A percentile compares a stretch with the other conserved stretches of the same genome.
Evolutionary conservation across 176 grass and related monocot genomes (phyloP).

Genomic region (Secale cereale): DNA sequence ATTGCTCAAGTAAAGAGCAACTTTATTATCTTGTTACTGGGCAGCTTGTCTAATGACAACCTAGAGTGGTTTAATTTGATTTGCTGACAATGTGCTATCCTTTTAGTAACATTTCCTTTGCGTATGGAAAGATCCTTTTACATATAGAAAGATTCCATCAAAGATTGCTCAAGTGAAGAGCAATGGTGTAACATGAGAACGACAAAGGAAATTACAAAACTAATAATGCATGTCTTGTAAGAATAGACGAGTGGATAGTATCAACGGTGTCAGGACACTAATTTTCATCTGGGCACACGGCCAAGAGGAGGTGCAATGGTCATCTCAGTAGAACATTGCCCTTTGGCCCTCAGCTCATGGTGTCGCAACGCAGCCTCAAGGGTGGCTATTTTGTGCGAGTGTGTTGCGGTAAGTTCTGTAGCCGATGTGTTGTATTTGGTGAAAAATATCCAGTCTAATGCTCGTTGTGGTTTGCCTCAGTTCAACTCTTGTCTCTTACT

Average conservation of each 20-base stretch:
- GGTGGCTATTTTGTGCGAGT: no score
- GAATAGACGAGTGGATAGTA: neutral
- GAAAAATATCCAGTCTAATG: no score
- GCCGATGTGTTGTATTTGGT: no score
- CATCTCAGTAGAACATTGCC: neutral
- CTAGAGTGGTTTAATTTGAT: neutral
- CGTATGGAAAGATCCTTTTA: neutral
- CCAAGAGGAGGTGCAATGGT: neutral
- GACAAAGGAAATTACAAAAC: neutral
- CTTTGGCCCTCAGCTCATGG: neutral
- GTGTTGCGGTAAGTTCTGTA: no score
- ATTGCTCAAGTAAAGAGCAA: neutral
- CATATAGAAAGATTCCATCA: neutral
- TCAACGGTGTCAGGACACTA: neutral
- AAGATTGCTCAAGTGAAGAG: neutral
- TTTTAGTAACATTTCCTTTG: neutral
- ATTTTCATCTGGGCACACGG: neutral
- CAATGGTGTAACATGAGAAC: neutral
- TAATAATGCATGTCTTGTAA: neutral
- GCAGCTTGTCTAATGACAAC: no score
- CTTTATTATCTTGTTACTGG: no score
- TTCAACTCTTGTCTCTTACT: no score
- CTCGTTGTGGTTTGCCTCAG: no score
- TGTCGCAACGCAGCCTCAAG: no score
- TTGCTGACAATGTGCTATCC: neutral